Evolutionary conservation across 805 yeast species (phyloP), one percentile per base, ranked within the genome.

Genomic region (Komagataella phaffii): DNA sequence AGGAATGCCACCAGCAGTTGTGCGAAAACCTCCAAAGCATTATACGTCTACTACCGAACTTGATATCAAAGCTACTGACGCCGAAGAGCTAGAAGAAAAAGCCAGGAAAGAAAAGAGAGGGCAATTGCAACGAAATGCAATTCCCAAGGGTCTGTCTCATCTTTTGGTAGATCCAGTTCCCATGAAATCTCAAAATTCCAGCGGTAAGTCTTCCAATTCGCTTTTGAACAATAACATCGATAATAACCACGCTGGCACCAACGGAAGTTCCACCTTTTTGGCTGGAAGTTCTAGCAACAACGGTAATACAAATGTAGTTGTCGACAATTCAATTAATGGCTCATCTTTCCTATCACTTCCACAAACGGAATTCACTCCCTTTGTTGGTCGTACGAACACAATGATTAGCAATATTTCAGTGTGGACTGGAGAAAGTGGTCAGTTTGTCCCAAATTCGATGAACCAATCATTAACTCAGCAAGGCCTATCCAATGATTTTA

Each of bases 1-100:
- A 7, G 83, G 82, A 17, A 74, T 79, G 77, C 83, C 83, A 12
- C 83, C 83, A 14, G 83, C 83, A 1, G 66, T 75, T 17, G 73
- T 73, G 10, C 69, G 84, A 56, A 71, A 71, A 36, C 73, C 71
- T 6, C 59, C 67, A 40, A 58, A 64, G 30, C 71, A 69, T 55
- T 68, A 65, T 53, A 62, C 67, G 4, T 56, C 69, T 17, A 67
- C 66, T 44, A 58, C 65, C 2, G 59, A 57, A 51, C 53, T 58
- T 44, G 61, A 60, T 49, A 59, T 64, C 52, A 61, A 63, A 49
- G 62, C 60, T 50, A 64, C 71, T 14, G 67, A 66, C 46, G 70
- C 65, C 10, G 72, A 69, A 51, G 60, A 59, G 52, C 50, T 55
- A 40, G 78, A 77, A 58, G 80, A 75, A 55, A 75, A 71, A 56